These are phyloP conservation scores for Colletotrichum coccodes DNA, from an alignment of 2,329 filamentous ascomycete species.

Conservation along the genomic window DNA sequence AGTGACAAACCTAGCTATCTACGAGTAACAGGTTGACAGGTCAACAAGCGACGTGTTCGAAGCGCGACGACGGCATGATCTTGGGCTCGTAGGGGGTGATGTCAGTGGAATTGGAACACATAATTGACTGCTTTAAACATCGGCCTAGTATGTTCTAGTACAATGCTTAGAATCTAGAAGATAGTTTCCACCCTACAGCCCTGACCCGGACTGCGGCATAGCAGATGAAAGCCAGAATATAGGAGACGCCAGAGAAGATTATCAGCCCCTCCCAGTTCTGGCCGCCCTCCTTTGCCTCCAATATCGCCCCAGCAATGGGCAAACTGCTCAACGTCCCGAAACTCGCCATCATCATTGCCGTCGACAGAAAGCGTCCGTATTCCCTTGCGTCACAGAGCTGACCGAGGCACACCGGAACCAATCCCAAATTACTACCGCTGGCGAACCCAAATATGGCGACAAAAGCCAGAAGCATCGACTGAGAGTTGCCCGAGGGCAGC, in stretches of 20 bases:
- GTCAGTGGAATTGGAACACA: too few relatives aligned
- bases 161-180: constrained; percentile 11
- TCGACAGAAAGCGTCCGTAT: constrained; percentile 81
- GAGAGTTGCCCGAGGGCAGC: constrained; percentile 68
- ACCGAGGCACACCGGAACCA: constrained; percentile 83
- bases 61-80: too few relatives aligned
- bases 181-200: constrained; percentile 26
- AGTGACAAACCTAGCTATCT: too few relatives aligned
- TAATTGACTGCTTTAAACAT: too few relatives aligned
- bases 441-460: constrained; percentile 81
- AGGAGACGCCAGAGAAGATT: constrained; percentile 26
- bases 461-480: constrained; percentile 73
- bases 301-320: constrained; percentile 52
- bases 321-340: constrained; percentile 70
- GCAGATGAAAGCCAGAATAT: constrained; percentile 30
- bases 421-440: constrained; percentile 79
- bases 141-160: too few relatives aligned
- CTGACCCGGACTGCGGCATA: constrained; percentile 26
- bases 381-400: constrained; percentile 81
- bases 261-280: constrained; percentile 29
- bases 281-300: constrained; percentile 15
- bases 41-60: too few relatives aligned
- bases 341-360: constrained; percentile 80
- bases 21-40: too few relatives aligned
- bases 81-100: too few relatives aligned